Percentiles rank a stretch among this genome's conserved stretches.
Conservation (phyloP, 805 yeast genomes). For the Candida sanyiensis region DNA sequence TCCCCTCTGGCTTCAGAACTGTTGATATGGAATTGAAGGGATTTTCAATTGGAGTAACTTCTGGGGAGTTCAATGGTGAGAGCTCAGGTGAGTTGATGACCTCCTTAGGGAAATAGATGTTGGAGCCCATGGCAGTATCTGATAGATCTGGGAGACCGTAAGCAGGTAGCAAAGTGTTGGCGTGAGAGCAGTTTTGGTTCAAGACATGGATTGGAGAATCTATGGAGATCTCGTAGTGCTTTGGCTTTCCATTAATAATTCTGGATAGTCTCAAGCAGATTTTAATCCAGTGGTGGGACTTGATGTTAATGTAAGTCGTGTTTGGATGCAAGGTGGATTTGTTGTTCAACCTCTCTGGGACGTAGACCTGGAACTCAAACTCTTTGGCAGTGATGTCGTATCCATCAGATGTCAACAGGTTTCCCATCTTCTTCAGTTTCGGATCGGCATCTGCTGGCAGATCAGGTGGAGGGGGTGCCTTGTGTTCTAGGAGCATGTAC, state of each 20-base stretch:
- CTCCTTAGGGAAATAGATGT: constrained; percentile 33
- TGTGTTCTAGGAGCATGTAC: constrained; percentile 73
- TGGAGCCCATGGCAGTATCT: constrained; percentile 27
- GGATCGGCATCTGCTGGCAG: constrained; percentile 29
- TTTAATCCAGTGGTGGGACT: constrained; percentile 94
- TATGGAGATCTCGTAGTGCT: constrained; percentile 89
- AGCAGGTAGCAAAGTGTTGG: constrained; percentile 71
- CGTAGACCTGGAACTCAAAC: constrained; percentile 78
- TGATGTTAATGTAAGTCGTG: constrained; percentile 71
- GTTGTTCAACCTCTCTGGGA: constrained; percentile 63
- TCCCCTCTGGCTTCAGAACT: constrained; percentile 16
- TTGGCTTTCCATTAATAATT: constrained; percentile 61
- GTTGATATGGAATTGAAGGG: constrained; percentile 16
- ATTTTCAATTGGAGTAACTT: constrained; percentile 41
- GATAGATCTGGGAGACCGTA: constrained; percentile 36
- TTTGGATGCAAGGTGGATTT: constrained; percentile 72
- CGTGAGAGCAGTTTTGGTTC: constrained; percentile 73
- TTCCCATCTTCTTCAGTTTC: constrained; percentile 37
- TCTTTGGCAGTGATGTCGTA: constrained; percentile 68
- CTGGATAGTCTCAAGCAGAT: constrained; percentile 75
- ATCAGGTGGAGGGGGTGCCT: constrained; percentile 44
- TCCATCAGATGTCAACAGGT: constrained; percentile 30
- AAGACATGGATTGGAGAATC: constrained; percentile 90
- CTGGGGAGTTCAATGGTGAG: constrained; percentile 53
- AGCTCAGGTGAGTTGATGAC: constrained; percentile 8